Evolutionary conservation across 306 rosid genomes (phyloP).

Genomic region (Rubus idaeus): DNA sequence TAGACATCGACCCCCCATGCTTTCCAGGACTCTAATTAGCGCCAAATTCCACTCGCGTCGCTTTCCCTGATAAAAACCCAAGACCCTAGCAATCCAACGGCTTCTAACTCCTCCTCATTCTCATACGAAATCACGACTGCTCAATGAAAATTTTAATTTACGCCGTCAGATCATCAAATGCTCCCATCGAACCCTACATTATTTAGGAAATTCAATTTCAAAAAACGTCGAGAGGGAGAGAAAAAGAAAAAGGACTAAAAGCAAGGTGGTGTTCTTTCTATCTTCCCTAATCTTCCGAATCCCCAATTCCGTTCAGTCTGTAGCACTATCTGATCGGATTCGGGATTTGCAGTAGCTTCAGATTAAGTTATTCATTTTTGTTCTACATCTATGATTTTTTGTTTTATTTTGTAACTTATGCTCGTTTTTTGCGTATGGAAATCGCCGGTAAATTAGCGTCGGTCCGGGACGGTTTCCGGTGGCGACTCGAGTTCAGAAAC

Average conservation of each 20-base stretch:
- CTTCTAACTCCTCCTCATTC: neutral
- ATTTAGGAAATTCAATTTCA: slow-evolving; percentile 48
- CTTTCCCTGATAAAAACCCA: slow-evolving; percentile 19
- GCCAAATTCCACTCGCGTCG: slow-evolving; percentile 56
- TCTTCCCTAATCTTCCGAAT: slow-evolving; percentile 6
- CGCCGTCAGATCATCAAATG: neutral
- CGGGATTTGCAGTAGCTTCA: neutral
- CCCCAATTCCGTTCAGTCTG: neutral
- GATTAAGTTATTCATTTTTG: neutral
- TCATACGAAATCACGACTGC: slow-evolving; percentile 23
- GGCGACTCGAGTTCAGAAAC: neutral
- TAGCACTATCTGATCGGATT: neutral
- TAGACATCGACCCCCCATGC: no score
- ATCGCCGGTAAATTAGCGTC: neutral
- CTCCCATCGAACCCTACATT: slow-evolving; percentile 31
- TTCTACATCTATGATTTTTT: neutral
- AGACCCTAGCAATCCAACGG: slow-evolving; percentile 41
- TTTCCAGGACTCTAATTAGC: slow-evolving; percentile 38
- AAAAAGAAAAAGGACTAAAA: slow-evolving; percentile 25
- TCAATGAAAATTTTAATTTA: neutral
- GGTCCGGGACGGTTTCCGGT: slow-evolving; percentile 1
- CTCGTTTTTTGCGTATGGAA: neutral
- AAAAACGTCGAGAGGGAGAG: slow-evolving; percentile 48
- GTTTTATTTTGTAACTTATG: neutral
- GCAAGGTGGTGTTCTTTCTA: slow-evolving; percentile 10